These are phyloP conservation scores for Fusarium miscanthi DNA, from an alignment of 2,329 filamentous ascomycete species.

Conservation along the genomic window DNA sequence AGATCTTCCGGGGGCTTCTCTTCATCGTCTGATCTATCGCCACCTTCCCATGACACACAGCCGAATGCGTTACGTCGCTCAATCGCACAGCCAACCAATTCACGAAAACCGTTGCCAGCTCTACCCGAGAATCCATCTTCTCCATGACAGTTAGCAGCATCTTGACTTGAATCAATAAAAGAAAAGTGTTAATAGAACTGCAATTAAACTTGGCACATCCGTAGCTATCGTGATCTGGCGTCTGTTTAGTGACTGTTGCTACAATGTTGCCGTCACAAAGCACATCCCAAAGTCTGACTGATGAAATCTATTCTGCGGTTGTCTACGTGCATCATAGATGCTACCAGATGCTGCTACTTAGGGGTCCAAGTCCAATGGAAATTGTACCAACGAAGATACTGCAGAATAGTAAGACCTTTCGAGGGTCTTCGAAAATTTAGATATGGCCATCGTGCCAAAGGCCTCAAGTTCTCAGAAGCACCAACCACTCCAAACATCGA, in stretches of 20 bases:
- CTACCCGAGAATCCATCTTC: constrained; percentile 53
- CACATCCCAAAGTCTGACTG: background rate
- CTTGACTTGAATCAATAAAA: constrained; percentile 3
- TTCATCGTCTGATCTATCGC: constrained; percentile 15
- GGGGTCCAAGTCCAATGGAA: background rate
- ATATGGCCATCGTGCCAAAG: constrained; percentile 24
- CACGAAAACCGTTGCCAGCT: constrained; percentile 58
- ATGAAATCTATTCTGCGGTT: constrained; percentile 18
- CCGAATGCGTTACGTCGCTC: constrained; percentile 27
- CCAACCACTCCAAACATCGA: constrained; percentile 33
- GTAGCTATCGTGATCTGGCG: background rate
- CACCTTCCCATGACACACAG: constrained; percentile 23
- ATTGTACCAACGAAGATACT: constrained; percentile 39
- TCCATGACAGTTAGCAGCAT: constrained; percentile 8
- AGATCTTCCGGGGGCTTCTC: constrained; percentile 27
- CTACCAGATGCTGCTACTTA: constrained; percentile 31
- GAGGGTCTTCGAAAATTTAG: constrained; percentile 28
- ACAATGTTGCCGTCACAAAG: background rate
- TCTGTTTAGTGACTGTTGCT: background rate
- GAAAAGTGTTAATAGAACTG: background rate
- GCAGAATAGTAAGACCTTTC: constrained; percentile 31
- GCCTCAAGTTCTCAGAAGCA: constrained; percentile 19
- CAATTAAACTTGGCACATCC: background rate
- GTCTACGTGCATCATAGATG: constrained; percentile 33
- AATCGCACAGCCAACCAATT: constrained; percentile 38